Base-by-base conservation (phyloP, 805 yeast species). In the Metschnikowia cubensis region DNA sequence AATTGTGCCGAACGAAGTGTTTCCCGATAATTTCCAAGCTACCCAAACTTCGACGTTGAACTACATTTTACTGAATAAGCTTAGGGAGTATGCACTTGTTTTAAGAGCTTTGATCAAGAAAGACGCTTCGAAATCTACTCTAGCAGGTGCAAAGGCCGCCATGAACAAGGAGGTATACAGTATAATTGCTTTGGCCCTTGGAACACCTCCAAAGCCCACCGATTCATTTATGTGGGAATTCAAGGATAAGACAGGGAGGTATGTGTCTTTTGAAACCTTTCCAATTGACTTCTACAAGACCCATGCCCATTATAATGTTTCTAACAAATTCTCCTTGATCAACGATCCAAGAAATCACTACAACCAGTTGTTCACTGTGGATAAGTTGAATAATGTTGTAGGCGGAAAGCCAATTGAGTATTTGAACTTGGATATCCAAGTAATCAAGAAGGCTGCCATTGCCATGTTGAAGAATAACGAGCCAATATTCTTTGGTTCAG, bases 401-500 rank as follows among this genome's bases (percentile, higher is more conserved):
- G 87, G 83, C 33, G 89, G 86, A n/a, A 80, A 80, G 56, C 80
- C 80, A 35, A 89, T 88, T 33, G 74, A 79, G 42, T 89, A 89
- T 63, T 76, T 89, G 59, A 89, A 89, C 65, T 73, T 82, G 48
- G 83, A 82, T 38, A 77, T 84, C 51, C 77, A 77, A 15, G 71
- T 71, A 7, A 70, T 89, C 49, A 80, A 89, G 41, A 60, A 74
- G 32, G 74, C 83, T 44, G 87, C 88, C 29, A 80, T 87, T 35
- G 76, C 80, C 59, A 81, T 89, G 69, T 77, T 89, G 62, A 78
- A 84, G 69, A 75, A 73, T 53, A 83, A 87, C 68, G 85, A 85
- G 70, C 85, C 95, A 0, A 88, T 89, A 6, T 89, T 89, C 73
- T 89, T 89, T 62, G 96, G 96, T 11, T 84, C 91, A 15, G 95